Percentiles rank a stretch among this genome's conserved stretches.
Evolutionary conservation across 1,284 basidiomycete genomes (phyloP).

Genomic region (Puccinia polysora): DNA sequence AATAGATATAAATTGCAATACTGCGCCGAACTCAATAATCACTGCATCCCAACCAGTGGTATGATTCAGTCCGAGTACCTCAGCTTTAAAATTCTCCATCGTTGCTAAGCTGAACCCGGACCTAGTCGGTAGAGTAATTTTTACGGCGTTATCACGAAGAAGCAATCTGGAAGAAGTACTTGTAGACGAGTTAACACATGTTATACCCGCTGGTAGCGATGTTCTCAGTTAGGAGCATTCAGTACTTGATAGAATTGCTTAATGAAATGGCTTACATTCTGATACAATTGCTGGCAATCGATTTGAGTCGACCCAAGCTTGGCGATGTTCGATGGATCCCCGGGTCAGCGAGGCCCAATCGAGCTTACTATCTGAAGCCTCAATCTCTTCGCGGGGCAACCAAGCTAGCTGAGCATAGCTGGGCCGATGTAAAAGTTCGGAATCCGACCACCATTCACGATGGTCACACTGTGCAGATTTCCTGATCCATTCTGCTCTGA

Average conservation of each 20-base stretch:
- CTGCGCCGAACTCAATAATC: constrained; percentile 30
- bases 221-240: no score
- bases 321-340: background rate
- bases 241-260: no score
- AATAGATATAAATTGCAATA: background rate
- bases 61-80: constrained; percentile 17
- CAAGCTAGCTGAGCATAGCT: constrained; percentile 4
- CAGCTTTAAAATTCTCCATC: constrained; percentile 27
- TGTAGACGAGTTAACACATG: constrained; percentile 19
- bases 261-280: constrained; percentile 13
- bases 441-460: constrained; percentile 40
- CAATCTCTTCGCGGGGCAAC: background rate
- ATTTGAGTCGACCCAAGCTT: constrained; percentile 1
- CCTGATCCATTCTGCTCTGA: constrained; percentile 19
- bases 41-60: constrained; percentile 37
- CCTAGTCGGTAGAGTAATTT: constrained; percentile 19
- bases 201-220: background rate
- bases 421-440: background rate
- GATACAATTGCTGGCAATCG: constrained; percentile 4
- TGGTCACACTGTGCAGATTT: background rate
- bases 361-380: background rate
- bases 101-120: constrained; percentile 35
- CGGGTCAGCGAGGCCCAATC: constrained; percentile 36
- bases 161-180: background rate
- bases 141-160: background rate